Evolutionary conservation across 2,329 filamentous ascomycete species (phyloP).

Genomic region (Cladosporium sp.): DNA sequence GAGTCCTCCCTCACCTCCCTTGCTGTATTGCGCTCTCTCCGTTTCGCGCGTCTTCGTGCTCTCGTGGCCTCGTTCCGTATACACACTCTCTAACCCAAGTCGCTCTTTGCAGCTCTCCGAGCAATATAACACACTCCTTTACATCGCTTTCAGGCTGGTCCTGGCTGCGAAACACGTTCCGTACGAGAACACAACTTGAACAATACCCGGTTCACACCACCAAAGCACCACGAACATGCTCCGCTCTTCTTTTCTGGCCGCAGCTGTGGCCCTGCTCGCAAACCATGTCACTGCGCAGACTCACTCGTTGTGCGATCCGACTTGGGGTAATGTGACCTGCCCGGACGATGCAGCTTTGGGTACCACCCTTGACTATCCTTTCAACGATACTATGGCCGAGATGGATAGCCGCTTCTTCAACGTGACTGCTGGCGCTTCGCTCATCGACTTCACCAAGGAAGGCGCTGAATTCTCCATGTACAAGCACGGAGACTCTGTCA

Average conservation of each 20-base stretch:
- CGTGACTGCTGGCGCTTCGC: conserved; percentile 61
- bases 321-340: conserved; percentile 56
- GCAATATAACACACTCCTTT: conserved; percentile 5
- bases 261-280: conserved; percentile 22
- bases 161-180: background rate
- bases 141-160: conserved; percentile 6
- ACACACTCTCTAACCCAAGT: conserved; percentile 10
- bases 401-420: conserved; percentile 34
- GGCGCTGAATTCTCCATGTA: conserved; percentile 69
- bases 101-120: conserved; percentile 11
- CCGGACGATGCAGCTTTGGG: conserved; percentile 69
- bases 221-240: conserved; percentile 12
- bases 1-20: background rate
- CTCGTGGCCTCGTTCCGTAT: conserved; percentile 1
- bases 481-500: conserved; percentile 69
- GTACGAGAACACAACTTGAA: background rate
- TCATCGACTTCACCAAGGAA: conserved; percentile 50
- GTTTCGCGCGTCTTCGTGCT: conserved; percentile 4
- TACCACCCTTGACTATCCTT: conserved; percentile 56
- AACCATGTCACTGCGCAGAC: conserved; percentile 61
- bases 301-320: conserved; percentile 71
- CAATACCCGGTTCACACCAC: background rate
- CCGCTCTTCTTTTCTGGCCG: conserved; percentile 17
- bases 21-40: background rate
- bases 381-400: conserved; percentile 57